Conservation (phyloP, 2,329 filamentous ascomycete genomes). For the Microdochium trichocladiopsis region DNA sequence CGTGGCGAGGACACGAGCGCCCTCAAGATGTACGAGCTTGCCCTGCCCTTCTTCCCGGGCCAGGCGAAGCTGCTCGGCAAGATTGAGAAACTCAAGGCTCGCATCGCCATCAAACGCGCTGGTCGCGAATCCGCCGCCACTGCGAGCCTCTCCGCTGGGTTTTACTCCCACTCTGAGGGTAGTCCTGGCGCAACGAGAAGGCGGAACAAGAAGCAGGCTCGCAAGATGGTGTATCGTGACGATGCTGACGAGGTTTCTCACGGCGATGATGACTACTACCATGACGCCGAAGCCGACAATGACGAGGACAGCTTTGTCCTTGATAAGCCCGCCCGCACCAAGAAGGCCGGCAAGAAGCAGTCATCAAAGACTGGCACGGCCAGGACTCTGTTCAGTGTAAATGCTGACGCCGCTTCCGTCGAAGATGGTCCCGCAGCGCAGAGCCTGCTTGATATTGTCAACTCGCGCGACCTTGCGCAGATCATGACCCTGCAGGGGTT, state of each 20-base stretch:
- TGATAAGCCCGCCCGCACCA: not conserved
- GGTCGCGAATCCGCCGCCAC: conserved; percentile 6
- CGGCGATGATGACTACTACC: conserved; percentile 10
- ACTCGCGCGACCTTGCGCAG: conserved; percentile 59
- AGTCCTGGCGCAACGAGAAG: not conserved
- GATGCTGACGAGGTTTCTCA: conserved; percentile 11
- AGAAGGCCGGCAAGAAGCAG: not conserved
- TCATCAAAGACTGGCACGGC: not conserved
- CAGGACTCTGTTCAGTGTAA: not conserved
- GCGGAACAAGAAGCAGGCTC: conserved; percentile 6
- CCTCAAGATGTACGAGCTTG: conserved; percentile 79
- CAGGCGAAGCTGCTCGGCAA: conserved; percentile 72
- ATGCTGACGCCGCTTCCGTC: not conserved
- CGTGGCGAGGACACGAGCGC: conserved; percentile 72
- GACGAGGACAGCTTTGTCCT: conserved; percentile 6
- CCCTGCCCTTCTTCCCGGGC: conserved; percentile 76
- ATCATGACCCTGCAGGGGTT: conserved; percentile 65
- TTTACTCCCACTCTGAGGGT: not conserved
- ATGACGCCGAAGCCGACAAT: conserved; percentile 14
- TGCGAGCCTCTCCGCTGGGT: not conserved
- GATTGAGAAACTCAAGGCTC: conserved; percentile 54
- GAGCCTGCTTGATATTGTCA: conserved; percentile 62
- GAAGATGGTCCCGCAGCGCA: conserved; percentile 15
- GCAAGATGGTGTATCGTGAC: conserved; percentile 10
- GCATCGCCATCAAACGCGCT: conserved; percentile 34